These are phyloP conservation scores for Cyclocybe aegerita DNA, from an alignment of 768 basidiomycete species.

Conservation along the genomic window DNA sequence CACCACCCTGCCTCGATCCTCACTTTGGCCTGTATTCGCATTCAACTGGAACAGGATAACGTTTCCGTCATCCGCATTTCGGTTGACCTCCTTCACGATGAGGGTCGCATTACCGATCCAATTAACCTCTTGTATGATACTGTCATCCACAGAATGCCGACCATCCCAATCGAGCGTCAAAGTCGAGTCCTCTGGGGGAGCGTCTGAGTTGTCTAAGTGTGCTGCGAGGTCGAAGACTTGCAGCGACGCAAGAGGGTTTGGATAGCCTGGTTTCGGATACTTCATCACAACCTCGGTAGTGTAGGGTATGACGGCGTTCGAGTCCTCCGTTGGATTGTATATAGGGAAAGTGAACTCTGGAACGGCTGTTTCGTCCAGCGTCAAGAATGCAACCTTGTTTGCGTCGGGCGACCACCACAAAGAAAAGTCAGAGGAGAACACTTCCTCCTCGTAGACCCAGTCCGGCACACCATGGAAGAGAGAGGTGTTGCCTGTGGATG, in stretches of 20 bases:
- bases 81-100: slow-evolving; percentile 83
- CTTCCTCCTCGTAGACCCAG: slow-evolving; percentile 97
- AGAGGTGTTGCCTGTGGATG: slow-evolving; percentile 74
- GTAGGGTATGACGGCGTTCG: slow-evolving; percentile 76
- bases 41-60: slow-evolving; percentile 74
- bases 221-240: slow-evolving; percentile 77
- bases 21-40: slow-evolving; percentile 20
- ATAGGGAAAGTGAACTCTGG: slow-evolving; percentile 86
- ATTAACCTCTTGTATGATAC: slow-evolving; percentile 77
- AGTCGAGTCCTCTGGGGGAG: slow-evolving; percentile 41
- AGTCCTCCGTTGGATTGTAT: slow-evolving; percentile 82
- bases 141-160: slow-evolving; percentile 55
- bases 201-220: slow-evolving; percentile 39
- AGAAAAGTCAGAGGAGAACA: slow-evolving; percentile 69
- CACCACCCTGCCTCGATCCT: slow-evolving; percentile 54
- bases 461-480: slow-evolving; percentile 95
- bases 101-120: slow-evolving; percentile 83
- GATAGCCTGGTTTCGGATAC: slow-evolving; percentile 89
- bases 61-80: slow-evolving; percentile 78
- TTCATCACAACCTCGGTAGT: slow-evolving; percentile 67
- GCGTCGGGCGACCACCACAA: slow-evolving; percentile 93
- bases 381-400: slow-evolving; percentile 75
- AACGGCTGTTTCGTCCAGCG: slow-evolving; percentile 86
- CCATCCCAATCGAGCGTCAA: slow-evolving; percentile 67
- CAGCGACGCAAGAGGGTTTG: slow-evolving; percentile 83